Base-by-base conservation (phyloP, 495 filamentous ascomycete genomes). In the Thozetella sp. region DNA sequence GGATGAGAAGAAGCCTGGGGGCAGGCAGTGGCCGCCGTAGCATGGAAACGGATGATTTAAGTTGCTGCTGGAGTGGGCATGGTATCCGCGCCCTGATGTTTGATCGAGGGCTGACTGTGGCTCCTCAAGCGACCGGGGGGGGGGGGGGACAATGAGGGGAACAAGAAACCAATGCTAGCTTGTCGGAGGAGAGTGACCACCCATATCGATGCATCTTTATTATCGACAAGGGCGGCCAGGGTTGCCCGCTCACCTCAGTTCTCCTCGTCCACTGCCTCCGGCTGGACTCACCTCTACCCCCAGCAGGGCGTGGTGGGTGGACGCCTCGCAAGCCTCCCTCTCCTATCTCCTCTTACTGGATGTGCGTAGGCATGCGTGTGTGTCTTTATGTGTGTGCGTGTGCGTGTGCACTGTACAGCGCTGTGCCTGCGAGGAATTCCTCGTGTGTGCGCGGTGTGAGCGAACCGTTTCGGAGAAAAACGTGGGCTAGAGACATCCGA, bases 181-280 rank as follows among this genome's bases (percentile, higher is more conserved):
- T 54, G 52, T 54, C 43, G 25, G 22, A 25, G 20, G 54, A 48
- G 40, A 56, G 54, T 43, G 25, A 25, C 52, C 53, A 34, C 53
- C 58, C 58, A 60, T 60, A 50, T 48, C 58, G 26, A 55, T 27
- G 40, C 27, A 30, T 37, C 13, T 51, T 34, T 23, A 56, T 50
- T 25, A 46, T 56, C 37, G 53, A 55, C 58, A 26, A 60, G 58
- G 58, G 58, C 51, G 51, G 25, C 27, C 37, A 22, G 40, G 55
- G 30, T 37, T 17, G n/a, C n/a, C n/a, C n/a, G n/a, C n/a, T n/a
- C n/a, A n/a, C n/a, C n/a, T n/a, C n/a, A n/a, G n/a, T n/a, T n/a
- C n/a, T n/a, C n/a, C n/a, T n/a, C n/a, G n/a, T n/a, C n/a, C n/a
- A n/a, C n/a, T n/a, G n/a, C n/a, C n/a, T n/a, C n/a, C n/a, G n/a